phyloP scores from a whole-genome alignment of 176 grass and related monocot genomes.

The Avena insularis region DNA sequence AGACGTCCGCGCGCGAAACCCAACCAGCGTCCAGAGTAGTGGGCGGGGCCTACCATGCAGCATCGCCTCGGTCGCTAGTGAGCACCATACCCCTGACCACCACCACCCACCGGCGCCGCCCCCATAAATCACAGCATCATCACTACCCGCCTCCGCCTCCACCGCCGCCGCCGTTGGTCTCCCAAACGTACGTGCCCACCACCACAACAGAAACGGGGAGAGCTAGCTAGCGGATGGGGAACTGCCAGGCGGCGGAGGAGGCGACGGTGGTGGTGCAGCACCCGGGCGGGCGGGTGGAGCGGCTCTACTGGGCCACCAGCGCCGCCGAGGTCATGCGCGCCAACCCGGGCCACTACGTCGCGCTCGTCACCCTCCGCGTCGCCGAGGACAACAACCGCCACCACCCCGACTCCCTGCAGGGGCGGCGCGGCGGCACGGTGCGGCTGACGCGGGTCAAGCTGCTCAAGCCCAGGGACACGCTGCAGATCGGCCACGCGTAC shows the following conservation, averaged over 20 bases:
- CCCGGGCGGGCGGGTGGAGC: constrained; percentile 78
- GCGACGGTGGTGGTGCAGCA: constrained; percentile 85
- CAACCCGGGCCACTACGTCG: constrained; percentile 93
- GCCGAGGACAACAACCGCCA: neutral
- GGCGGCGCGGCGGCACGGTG: neutral
- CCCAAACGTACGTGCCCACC: too few species aligned
- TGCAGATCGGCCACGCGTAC: constrained; percentile 77
- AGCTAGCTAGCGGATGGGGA: constrained; percentile 56
- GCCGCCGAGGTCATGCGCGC: constrained; percentile 85
- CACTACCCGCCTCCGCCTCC: neutral
- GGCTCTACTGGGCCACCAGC: constrained; percentile 83
- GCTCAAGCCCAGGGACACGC: constrained; percentile 76
- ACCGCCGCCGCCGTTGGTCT: too few species aligned
- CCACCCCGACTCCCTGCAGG: neutral
- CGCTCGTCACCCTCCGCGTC: constrained; percentile 68
- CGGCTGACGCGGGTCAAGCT: constrained; percentile 83
- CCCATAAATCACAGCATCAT: constrained; percentile 33
- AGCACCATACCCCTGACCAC: neutral
- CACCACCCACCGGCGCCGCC: constrained; percentile 19
- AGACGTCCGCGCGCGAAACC: neutral
- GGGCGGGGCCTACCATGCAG: constrained; percentile 4
- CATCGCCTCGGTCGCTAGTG: constrained; percentile 13
- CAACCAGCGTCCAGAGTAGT: constrained; percentile 19
- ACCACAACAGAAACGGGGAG: too few species aligned
- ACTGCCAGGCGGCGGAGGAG: constrained; percentile 94